Evolutionary conservation across 768 basidiomycete species (phyloP).

Genomic region (Tricholoma sp.): DNA sequence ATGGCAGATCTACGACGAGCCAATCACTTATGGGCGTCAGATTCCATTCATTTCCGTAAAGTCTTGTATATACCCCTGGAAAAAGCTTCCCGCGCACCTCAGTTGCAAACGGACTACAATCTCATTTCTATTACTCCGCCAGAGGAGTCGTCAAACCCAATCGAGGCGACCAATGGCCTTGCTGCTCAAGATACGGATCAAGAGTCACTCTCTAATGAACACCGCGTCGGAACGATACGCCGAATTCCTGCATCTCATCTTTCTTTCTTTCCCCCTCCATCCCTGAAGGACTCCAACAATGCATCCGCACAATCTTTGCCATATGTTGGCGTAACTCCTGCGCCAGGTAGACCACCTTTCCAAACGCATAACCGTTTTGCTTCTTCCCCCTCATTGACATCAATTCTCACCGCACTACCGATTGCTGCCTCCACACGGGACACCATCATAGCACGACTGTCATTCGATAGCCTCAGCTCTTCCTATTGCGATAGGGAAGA

Average conservation of each 20-base stretch:
- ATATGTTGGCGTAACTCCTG: not conserved
- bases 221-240: conserved; percentile 27
- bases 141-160: conserved; percentile 13
- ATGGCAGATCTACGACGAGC: conserved; percentile 77
- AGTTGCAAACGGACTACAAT: conserved; percentile 22
- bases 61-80: conserved; percentile 77
- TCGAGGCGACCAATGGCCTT: conserved; percentile 8
- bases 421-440: conserved; percentile 51
- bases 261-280: conserved; percentile 51
- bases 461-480: conserved; percentile 47
- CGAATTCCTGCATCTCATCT: conserved; percentile 47
- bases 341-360: not conserved
- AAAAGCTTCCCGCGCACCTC: conserved; percentile 42
- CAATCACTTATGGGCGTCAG: conserved; percentile 93
- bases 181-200: conserved; percentile 4
- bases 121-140: conserved; percentile 23
- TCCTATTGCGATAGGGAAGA: conserved; percentile 35
- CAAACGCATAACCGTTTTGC: conserved; percentile 20
- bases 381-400: conserved; percentile 33
- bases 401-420: conserved; percentile 42
- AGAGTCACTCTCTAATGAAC: conserved; percentile 6
- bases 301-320: conserved; percentile 10
- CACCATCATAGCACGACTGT: conserved; percentile 49
- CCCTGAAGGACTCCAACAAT: conserved; percentile 14
- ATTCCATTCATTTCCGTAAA: conserved; percentile 84